Percentiles rank a stretch among this genome's conserved stretches.
These are phyloP conservation scores for Arthrobotrys sphaeroides DNA, from an alignment of 2,329 filamentous ascomycete species.

Conservation along the genomic window DNA sequence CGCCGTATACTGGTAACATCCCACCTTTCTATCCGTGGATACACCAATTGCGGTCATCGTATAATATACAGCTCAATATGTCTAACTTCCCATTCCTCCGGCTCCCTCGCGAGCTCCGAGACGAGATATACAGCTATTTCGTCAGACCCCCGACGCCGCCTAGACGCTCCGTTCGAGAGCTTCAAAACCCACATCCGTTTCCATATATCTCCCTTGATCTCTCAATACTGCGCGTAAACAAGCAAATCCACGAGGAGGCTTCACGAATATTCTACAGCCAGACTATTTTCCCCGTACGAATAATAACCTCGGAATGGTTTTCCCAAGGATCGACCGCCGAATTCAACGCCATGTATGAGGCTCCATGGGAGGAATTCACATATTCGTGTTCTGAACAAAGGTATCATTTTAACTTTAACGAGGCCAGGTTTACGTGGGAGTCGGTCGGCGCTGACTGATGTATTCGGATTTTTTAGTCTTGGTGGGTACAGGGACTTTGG, in stretches of 20 bases:
- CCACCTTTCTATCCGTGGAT: too few relatives aligned
- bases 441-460: not conserved
- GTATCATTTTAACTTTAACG: not conserved
- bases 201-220: not conserved
- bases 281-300: not conserved
- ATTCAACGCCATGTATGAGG: not conserved
- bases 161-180: not conserved
- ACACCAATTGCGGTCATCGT: too few relatives aligned
- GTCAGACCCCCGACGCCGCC: not conserved
- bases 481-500: not conserved
- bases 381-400: not conserved
- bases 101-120: constrained; percentile 30
- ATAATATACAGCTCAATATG: too few relatives aligned
- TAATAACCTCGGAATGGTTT: not conserved
- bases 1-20: too few relatives aligned
- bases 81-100: constrained; percentile 21
- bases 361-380: not conserved
- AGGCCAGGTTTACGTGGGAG: not conserved
- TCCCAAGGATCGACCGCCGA: not conserved
- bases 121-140: constrained; percentile 24
- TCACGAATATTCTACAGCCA: not conserved
- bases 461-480: not conserved
- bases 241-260: not conserved
- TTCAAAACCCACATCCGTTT: not conserved
- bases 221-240: not conserved